phyloP scores from a whole-genome alignment of 106 monocot genomes.

The Posidonia australis region DNA sequence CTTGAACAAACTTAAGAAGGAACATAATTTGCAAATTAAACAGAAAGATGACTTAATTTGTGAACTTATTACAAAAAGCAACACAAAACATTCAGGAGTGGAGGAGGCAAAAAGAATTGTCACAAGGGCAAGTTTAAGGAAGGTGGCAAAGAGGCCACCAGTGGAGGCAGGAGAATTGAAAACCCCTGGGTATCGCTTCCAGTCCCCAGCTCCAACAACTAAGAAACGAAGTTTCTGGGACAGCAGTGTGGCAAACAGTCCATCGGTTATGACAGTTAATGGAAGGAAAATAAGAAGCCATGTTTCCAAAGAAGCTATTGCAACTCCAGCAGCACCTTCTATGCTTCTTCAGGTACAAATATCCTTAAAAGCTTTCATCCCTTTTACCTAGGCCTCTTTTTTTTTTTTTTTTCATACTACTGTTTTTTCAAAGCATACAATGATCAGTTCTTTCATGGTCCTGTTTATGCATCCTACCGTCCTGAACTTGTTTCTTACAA shows the following conservation, averaged over 20 bases:
- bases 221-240: slow-evolving; percentile 98
- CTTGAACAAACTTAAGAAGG: slow-evolving; percentile 4
- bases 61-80: slow-evolving; percentile 7
- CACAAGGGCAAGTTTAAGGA: slow-evolving; percentile 17
- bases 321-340: slow-evolving; percentile 37
- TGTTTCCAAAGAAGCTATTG: slow-evolving; percentile 26
- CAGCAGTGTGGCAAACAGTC: slow-evolving; percentile 55
- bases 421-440: no score
- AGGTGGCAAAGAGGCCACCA: slow-evolving; percentile 20
- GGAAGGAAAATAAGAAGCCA: slow-evolving; percentile 76
- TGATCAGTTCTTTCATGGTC: no score
- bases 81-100: background rate
- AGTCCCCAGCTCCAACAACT: slow-evolving; percentile 38
- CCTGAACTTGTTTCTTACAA: no score
- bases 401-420: no score
- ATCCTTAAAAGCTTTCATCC: no score
- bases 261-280: slow-evolving; percentile 38
- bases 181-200: slow-evolving; percentile 49
- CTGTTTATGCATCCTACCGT: no score
- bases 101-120: slow-evolving; percentile 5
- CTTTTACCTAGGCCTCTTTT: no score
- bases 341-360: slow-evolving; percentile 87
- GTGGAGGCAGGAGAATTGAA: slow-evolving; percentile 30
- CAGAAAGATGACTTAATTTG: slow-evolving; percentile 23
- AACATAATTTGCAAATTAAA: slow-evolving; percentile 13